These are phyloP conservation scores for Dryadomyces quercivorus DNA, from an alignment of 2,329 filamentous ascomycete genomes.

Conservation along the genomic window DNA sequence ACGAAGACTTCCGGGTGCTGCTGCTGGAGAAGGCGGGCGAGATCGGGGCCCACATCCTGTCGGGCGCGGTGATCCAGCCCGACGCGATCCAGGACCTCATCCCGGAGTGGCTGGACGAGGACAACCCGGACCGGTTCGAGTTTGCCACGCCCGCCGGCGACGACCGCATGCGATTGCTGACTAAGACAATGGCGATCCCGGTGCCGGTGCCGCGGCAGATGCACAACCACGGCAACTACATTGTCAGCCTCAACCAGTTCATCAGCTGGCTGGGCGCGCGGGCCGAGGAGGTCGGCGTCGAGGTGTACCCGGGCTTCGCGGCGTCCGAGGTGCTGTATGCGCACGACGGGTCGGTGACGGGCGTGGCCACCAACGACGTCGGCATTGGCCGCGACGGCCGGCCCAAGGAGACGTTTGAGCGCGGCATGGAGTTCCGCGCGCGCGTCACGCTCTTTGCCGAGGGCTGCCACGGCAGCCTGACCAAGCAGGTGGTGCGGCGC, in stretches of 20 bases:
- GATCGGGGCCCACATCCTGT: conserved; percentile 87
- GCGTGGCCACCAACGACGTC: conserved; percentile 91
- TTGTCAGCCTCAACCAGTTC: conserved; percentile 89
- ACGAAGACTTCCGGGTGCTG: conserved; percentile 89
- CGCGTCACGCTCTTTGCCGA: conserved; percentile 84
- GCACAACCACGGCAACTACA: conserved; percentile 97
- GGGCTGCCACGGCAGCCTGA: conserved; percentile 90
- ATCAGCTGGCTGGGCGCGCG: conserved; percentile 92
- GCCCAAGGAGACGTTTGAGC: conserved; percentile 82
- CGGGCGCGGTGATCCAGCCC: conserved; percentile 89
- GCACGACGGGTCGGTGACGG: conserved; percentile 75
- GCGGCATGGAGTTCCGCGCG: conserved; percentile 97
- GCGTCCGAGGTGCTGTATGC: conserved; percentile 86
- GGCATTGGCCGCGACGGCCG: conserved; percentile 72
- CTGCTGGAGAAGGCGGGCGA: conserved; percentile 93
- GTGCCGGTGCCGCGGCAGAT: conserved; percentile 90
- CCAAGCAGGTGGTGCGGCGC: conserved; percentile 89
- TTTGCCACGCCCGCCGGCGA: conserved; percentile 70
- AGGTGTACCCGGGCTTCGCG: conserved; percentile 92
- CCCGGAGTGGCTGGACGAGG: conserved; percentile 83
- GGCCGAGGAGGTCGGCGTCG: conserved; percentile 92
- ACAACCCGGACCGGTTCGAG: conserved; percentile 80
- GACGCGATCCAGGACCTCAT: conserved; percentile 79
- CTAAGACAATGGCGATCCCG: conserved; percentile 64
- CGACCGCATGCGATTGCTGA: conserved; percentile 92